Percentiles rank a stretch among this genome's conserved stretches.
Conservation (phyloP, 2,329 filamentous ascomycete species). For the Penicillium carneum region DNA sequence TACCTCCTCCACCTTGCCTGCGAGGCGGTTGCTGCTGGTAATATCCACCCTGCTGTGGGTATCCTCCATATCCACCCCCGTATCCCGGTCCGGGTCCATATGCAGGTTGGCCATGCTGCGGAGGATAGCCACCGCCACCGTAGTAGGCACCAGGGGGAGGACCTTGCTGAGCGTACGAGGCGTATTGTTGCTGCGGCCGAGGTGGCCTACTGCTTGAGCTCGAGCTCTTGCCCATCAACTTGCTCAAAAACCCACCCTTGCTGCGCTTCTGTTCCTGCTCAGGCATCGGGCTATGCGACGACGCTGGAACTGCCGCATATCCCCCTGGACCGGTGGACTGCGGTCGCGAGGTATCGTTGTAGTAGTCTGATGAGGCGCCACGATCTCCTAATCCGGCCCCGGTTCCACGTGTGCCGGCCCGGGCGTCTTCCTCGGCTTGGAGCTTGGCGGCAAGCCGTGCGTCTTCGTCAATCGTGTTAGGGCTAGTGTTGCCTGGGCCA, state of each 20-base stretch:
- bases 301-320: slow-evolving; percentile 18
- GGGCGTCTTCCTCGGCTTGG: slow-evolving; percentile 82
- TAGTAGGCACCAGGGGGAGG: slow-evolving; percentile 37
- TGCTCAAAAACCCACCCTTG: slow-evolving; percentile 59
- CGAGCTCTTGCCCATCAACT: slow-evolving; percentile 59
- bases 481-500: slow-evolving; percentile 13
- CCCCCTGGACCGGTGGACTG: slow-evolving; percentile 25
- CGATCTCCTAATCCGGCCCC: slow-evolving; percentile 16
- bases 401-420: slow-evolving; percentile 48
- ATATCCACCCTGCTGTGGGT: slow-evolving; percentile 47
- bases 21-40: slow-evolving; percentile 55
- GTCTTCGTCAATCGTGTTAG: slow-evolving; percentile 65
- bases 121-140: slow-evolving; percentile 46
- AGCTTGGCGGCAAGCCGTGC: slow-evolving; percentile 76
- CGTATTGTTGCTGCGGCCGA: slow-evolving; percentile 38
- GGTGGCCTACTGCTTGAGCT: slow-evolving; percentile 33
- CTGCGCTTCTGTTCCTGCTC: slow-evolving; percentile 49
- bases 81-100: slow-evolving; percentile 23
- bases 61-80: slow-evolving; percentile 47
- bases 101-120: slow-evolving; percentile 31
- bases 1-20: slow-evolving; percentile 54
- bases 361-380: slow-evolving; percentile 59
- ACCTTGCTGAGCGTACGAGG: slow-evolving; percentile 38
- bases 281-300: slow-evolving; percentile 39
- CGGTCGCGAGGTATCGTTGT: slow-evolving; percentile 41